Evolutionary conservation across 1,284 basidiomycete species (phyloP), one percentile per base, ranked within the genome.

Genomic region (Gomphus bonarii): DNA sequence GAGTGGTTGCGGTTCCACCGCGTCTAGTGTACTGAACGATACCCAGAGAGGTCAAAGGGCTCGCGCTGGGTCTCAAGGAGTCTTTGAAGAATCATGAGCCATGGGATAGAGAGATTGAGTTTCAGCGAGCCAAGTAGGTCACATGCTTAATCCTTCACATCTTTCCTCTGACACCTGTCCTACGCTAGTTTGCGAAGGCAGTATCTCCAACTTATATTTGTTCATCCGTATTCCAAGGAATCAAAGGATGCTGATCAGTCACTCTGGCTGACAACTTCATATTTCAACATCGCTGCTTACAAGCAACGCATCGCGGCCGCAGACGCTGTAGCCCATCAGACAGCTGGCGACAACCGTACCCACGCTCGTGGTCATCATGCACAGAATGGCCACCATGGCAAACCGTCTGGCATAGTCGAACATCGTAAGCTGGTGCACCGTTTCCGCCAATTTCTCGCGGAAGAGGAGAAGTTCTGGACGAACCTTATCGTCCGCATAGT

Each of bases 251-350:
- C 85, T 46, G 90, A 94, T 66, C 86, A 78, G 48, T 81, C 85
- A 57, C 76, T 97, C 10, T 97, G 94, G 93, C 87, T 93, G 79
- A 85, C 91, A 65, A 95, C 93, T 0, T 90, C 91, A 20, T 90
- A 97, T 71, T 76, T 81, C 40, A 81, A 94, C 69, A 97, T 97
- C 63, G 74, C 84, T 28, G 75, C 80, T 35, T 95, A 93, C 74
- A 92, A 94, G 65, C 79, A 86, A 59, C 79, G 79, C 48, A 80
- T 95, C 61, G 69, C 81, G 52, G 68, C 74, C 0, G 77, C 92
- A 59, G 90, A 95, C 59, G 65, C 65, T 30, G 55, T 62, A 3
- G 61, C 69, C 35, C 63, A 66, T 1, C 55, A 64, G 0, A 61
- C 62, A n/a, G 54, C 48, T 18, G 40, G 42, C 25, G 53, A 63